Percentiles rank a stretch among this genome's conserved stretches.
Evolutionary conservation across 345 rosid species (phyloP).

Genomic region (Cardamine resedifolia): DNA sequence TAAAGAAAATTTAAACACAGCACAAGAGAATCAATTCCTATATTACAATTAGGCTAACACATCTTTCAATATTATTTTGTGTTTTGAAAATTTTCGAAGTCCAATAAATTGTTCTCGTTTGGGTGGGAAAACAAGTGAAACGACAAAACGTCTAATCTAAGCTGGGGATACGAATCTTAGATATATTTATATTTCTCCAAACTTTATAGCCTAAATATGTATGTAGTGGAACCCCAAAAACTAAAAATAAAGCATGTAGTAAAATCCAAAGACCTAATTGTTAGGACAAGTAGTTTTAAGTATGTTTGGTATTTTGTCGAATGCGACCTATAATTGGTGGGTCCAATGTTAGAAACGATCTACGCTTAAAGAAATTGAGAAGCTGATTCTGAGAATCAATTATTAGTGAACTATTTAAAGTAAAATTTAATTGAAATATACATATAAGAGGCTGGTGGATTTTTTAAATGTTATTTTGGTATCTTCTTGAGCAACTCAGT

Average conservation of each 20-base stretch:
- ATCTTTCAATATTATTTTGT: too few species aligned
- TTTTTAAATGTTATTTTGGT: background rate
- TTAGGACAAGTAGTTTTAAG: conserved; percentile 34
- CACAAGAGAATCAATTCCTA: too few species aligned
- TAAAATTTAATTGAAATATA: background rate
- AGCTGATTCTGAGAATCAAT: conserved; percentile 25
- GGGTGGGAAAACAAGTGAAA: conserved; percentile 36
- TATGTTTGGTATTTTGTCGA: conserved; percentile 31
- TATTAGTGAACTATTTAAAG: background rate
- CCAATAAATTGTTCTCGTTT: conserved; percentile 19
- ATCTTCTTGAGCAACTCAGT: background rate
- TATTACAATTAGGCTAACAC: too few species aligned
- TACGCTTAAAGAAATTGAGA: background rate
- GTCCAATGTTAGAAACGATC: conserved; percentile 21
- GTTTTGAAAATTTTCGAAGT: background rate
- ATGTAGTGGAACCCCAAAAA: conserved; percentile 1
- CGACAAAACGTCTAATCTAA: conserved; percentile 35
- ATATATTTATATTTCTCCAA: background rate
- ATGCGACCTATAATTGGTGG: conserved; percentile 30
- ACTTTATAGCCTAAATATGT: conserved; percentile 24
- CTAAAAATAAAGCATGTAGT: background rate
- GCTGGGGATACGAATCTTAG: conserved; percentile 27
- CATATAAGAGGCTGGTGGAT: background rate
- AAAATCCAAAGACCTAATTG: conserved; percentile 20
- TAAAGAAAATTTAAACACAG: too few species aligned